Percentiles rank a stretch among this genome's conserved stretches.
Evolutionary conservation across 441 rosid species (phyloP).

Genomic region (Melastoma candidum): DNA sequence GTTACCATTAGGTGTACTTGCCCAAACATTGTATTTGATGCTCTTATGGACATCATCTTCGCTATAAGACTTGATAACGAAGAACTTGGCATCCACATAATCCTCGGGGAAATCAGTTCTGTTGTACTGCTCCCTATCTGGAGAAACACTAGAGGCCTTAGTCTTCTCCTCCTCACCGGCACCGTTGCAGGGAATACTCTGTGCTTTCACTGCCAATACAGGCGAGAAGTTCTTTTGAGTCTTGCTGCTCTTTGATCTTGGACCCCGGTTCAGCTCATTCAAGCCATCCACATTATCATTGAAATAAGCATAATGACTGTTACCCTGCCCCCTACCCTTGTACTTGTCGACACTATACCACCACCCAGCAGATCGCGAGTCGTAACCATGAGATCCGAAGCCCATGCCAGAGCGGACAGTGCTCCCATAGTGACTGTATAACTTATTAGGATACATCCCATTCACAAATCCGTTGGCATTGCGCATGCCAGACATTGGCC

Average conservation of each 20-base stretch:
- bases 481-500: conserved; percentile 43
- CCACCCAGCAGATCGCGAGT: conserved; percentile 43
- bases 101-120: conserved; percentile 55
- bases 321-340: conserved; percentile 43
- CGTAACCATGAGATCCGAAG: conserved; percentile 55
- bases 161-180: conserved; percentile 28
- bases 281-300: conserved; percentile 62
- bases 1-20: conserved; percentile 93
- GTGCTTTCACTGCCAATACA: conserved; percentile 33
- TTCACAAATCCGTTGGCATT: conserved; percentile 42
- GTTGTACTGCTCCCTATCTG: conserved; percentile 61
- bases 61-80: conserved; percentile 84
- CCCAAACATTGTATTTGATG: conserved; percentile 86
- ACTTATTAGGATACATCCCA: conserved; percentile 46
- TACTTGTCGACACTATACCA: conserved; percentile 59
- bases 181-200: conserved; percentile 25
- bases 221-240: conserved; percentile 41
- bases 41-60: conserved; percentile 96
- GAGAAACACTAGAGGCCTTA: conserved; percentile 20
- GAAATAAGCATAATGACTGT: conserved; percentile 42
- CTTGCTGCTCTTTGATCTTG: conserved; percentile 67
- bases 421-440: conserved; percentile 61
- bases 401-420: conserved; percentile 51
- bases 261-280: conserved; percentile 87
- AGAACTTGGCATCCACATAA: conserved; percentile 59